Percentiles rank a stretch among this genome's conserved stretches.
These are phyloP conservation scores for Panicum hallii DNA, from an alignment of 202 grass and related monocot species.

Conservation along the genomic window DNA sequence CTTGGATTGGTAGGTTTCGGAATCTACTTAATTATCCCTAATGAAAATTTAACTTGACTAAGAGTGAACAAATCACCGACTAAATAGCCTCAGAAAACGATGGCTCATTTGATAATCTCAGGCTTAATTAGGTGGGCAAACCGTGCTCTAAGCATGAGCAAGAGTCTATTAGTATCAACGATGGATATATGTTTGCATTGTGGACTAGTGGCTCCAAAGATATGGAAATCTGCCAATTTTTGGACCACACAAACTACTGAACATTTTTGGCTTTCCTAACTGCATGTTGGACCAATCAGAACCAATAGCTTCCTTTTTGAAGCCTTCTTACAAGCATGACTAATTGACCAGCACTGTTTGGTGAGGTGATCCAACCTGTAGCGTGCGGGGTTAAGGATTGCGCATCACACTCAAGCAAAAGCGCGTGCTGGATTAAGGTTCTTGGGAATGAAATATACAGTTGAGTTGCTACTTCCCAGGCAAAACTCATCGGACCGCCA, in stretches of 20 bases:
- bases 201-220: not conserved
- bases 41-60: not conserved
- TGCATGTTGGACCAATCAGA: constrained; percentile 1
- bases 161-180: not conserved
- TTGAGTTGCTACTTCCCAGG: no score
- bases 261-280: not conserved
- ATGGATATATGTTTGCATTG: not conserved
- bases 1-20: not conserved
- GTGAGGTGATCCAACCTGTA: not conserved
- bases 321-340: not conserved
- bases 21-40: not conserved
- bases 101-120: not conserved
- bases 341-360: not conserved
- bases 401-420: not conserved
- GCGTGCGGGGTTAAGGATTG: not conserved
- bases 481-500: no score
- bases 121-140: not conserved
- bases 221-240: not conserved
- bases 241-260: not conserved
- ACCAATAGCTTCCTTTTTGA: not conserved
- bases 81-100: not conserved
- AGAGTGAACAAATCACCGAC: not conserved
- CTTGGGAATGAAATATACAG: no score
- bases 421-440: no score
- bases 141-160: not conserved